Percentiles rank a stretch among this genome's conserved stretches.
Evolutionary conservation across 129 eudicot species (phyloP).

Genomic region (Ambrosia trifida): DNA sequence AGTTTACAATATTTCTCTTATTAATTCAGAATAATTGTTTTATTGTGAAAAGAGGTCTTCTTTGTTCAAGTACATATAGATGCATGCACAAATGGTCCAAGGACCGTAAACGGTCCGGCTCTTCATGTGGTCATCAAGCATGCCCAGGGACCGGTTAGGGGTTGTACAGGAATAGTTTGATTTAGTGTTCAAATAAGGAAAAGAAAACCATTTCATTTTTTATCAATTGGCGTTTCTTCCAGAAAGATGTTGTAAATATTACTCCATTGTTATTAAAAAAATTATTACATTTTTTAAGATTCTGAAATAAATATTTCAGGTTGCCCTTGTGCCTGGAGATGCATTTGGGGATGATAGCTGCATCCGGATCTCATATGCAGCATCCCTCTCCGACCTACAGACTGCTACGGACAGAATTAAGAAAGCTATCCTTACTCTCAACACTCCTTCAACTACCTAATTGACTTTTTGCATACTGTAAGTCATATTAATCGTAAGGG

Average conservation of each 20-base stretch:
- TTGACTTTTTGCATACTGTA: background rate
- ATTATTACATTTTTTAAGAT: background rate
- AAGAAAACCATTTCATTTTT: too few species aligned
- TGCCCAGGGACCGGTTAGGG: background rate
- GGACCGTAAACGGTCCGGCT: too few species aligned
- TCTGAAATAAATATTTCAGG: slow-evolving; percentile 46
- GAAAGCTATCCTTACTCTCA: too few species aligned
- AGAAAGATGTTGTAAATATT: too few species aligned
- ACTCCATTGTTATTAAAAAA: too few species aligned
- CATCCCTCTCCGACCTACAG: slow-evolving; percentile 58
- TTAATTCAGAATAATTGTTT: too few species aligned
- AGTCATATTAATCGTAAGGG: too few species aligned
- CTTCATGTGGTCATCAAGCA: too few species aligned
- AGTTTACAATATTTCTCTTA: background rate
- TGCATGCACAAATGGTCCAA: background rate
- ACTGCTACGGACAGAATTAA: too few species aligned
- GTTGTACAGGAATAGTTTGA: too few species aligned
- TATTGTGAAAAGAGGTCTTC: background rate
- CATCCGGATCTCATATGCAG: slow-evolving; percentile 72
- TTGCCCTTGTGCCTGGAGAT: slow-evolving; percentile 82
- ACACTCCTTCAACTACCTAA: slow-evolving; percentile 25
- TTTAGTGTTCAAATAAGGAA: too few species aligned
- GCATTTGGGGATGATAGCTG: slow-evolving; percentile 85
- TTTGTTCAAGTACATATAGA: background rate
- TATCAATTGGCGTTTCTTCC: too few species aligned